Evolutionary conservation across 2,329 filamentous ascomycete genomes (phyloP).

Genomic region (Aspergillus melleus): DNA sequence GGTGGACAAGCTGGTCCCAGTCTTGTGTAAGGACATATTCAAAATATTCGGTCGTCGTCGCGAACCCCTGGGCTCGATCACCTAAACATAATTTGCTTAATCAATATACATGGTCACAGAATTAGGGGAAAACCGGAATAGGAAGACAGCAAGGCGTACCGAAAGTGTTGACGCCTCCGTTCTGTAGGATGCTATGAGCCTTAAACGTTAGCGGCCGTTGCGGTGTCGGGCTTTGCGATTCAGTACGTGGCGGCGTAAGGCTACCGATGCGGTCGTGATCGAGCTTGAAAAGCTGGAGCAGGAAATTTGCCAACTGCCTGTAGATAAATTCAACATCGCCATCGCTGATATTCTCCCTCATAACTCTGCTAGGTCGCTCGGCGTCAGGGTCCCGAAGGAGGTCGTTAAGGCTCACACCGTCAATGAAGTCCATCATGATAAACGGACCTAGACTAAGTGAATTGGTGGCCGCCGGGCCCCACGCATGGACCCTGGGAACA

Average conservation of each 20-base stretch:
- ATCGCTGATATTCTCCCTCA: conserved; percentile 29
- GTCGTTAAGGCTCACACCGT: conserved; percentile 25
- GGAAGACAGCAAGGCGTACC: conserved; percentile 16
- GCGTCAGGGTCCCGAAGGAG: conserved; percentile 33
- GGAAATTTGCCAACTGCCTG: conserved; percentile 27
- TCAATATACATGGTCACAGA: conserved; percentile 10
- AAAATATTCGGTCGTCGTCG: conserved; percentile 35
- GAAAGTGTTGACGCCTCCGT: conserved; percentile 33
- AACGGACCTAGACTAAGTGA: conserved; percentile 28
- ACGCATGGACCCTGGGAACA: conserved; percentile 27
- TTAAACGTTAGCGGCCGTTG: conserved; percentile 36
- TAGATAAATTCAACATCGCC: conserved; percentile 28
- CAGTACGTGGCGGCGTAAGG: conserved; percentile 20
- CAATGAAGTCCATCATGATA: conserved; percentile 33
- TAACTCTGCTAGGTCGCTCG: conserved; percentile 45
- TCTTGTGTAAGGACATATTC: conserved; percentile 34
- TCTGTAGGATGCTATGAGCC: conserved; percentile 30
- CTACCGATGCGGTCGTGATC: conserved; percentile 33
- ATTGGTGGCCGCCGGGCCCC: conserved; percentile 28
- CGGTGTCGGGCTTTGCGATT: conserved; percentile 11
- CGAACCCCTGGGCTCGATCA: conserved; percentile 27
- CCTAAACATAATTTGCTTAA: conserved; percentile 20
- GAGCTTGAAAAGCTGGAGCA: conserved; percentile 31
- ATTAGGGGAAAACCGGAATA: conserved; percentile 7
- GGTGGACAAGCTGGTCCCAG: conserved; percentile 35